A percentile compares a stretch with the other conserved stretches of the same genome.
Conservation (phyloP, 352 stramenopile species). For the Globisporangium viniferum region DNA sequence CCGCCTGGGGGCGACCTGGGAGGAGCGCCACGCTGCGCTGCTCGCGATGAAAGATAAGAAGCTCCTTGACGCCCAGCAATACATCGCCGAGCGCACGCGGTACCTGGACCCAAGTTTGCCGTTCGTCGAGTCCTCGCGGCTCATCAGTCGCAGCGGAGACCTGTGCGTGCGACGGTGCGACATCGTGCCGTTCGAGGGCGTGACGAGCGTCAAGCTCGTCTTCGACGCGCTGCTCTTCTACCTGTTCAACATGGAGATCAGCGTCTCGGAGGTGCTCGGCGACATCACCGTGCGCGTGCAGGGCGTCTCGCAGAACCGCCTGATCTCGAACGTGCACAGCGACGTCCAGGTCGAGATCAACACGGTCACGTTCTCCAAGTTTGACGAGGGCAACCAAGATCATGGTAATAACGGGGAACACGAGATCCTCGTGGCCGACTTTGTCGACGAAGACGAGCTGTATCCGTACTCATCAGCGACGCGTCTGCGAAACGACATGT, state of each 20-base stretch:
- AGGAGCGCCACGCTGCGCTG: slow-evolving; percentile 27
- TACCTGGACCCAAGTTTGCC: slow-evolving; percentile 32
- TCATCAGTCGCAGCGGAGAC: neutral
- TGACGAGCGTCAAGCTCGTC: neutral
- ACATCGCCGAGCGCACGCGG: slow-evolving; percentile 31
- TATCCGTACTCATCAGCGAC: slow-evolving; percentile 4
- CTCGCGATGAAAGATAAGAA: slow-evolving; percentile 31
- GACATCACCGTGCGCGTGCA: neutral
- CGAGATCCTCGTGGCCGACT: slow-evolving; percentile 6
- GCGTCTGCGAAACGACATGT: slow-evolving; percentile 8
- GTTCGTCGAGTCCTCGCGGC: slow-evolving; percentile 5
- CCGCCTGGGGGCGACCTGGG: slow-evolving; percentile 21
- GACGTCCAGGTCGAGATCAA: slow-evolving; percentile 10
- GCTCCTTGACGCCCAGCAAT: slow-evolving; percentile 28
- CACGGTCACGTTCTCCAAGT: slow-evolving; percentile 5
- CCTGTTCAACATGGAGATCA: slow-evolving; percentile 5
- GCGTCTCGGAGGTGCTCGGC: neutral
- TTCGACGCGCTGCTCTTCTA: slow-evolving; percentile 8
- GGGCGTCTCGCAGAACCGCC: neutral
- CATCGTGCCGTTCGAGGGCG: neutral
- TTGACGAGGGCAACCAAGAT: neutral
- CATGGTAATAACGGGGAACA: neutral
- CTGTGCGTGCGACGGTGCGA: neutral
- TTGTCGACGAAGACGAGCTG: slow-evolving; percentile 12
- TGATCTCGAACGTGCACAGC: neutral